phyloP scores from a whole-genome alignment of 2,329 filamentous ascomycete species.

The Cladosporium colombiae region DNA sequence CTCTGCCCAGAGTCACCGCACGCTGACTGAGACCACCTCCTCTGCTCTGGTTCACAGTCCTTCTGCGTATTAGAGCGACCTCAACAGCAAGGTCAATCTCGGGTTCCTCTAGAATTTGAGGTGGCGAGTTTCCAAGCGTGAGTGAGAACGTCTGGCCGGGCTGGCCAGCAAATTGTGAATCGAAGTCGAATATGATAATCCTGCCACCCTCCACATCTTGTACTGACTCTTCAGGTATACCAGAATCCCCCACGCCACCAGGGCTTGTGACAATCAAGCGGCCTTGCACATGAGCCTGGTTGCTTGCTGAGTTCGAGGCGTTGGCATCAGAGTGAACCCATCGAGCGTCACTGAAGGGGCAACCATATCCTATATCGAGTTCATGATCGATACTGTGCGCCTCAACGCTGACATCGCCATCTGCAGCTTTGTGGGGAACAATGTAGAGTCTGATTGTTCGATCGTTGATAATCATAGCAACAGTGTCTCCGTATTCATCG shows the following conservation, averaged over 20 bases:
- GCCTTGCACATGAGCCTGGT: constrained; percentile 34
- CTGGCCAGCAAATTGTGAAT: constrained; percentile 39
- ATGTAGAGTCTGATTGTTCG: constrained; percentile 40
- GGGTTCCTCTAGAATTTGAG: constrained; percentile 37
- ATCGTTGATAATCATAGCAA: constrained; percentile 43
- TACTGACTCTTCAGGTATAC: constrained; percentile 34
- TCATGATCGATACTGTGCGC: constrained; percentile 43
- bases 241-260: constrained; percentile 35
- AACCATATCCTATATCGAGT: constrained; percentile 41
- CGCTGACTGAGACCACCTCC: constrained; percentile 34
- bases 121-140: constrained; percentile 38
- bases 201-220: constrained; percentile 40
- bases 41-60: constrained; percentile 40
- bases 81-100: constrained; percentile 37
- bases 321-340: constrained; percentile 39
- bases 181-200: constrained; percentile 40
- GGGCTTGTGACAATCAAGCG: constrained; percentile 40
- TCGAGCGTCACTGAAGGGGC: constrained; percentile 38
- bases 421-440: constrained; percentile 34
- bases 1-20: constrained; percentile 36
- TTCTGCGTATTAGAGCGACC: constrained; percentile 38
- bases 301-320: constrained; percentile 30
- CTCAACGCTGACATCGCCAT: constrained; percentile 34
- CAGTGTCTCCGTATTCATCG: constrained; percentile 40
- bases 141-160: constrained; percentile 40